Evolutionary conservation across 176 grass and related monocot genomes (phyloP).

Genomic region (Oryza officinalis): DNA sequence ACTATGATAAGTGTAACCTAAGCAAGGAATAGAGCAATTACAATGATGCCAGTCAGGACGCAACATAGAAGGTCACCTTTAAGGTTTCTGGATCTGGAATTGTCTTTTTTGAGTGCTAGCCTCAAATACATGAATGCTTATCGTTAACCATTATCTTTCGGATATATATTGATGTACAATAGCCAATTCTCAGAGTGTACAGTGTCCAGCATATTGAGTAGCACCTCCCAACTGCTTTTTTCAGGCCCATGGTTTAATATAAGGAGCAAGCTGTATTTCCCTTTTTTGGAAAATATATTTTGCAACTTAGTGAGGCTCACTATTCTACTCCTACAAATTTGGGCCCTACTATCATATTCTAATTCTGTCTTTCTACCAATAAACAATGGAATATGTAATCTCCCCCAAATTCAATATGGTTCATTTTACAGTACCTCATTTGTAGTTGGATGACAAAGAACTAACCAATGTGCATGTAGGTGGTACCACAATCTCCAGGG

Average conservation of each 20-base stretch:
- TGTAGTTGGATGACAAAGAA: constrained; percentile 71
- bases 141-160: background rate
- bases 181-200: background rate
- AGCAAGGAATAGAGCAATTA: constrained; percentile 5
- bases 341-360: background rate
- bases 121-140: background rate
- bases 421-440: constrained; percentile 53
- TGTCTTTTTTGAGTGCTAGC: background rate
- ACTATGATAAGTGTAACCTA: constrained; percentile 2
- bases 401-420: constrained; percentile 1
- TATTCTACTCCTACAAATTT: background rate
- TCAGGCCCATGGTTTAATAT: background rate
- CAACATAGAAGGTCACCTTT: background rate
- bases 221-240: background rate
- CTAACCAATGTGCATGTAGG: constrained; percentile 81
- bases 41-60: constrained; percentile 16
- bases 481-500: constrained; percentile 89
- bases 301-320: background rate
- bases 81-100: background rate
- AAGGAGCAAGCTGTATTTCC: background rate
- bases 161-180: too few relatives aligned
- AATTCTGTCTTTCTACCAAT: constrained; percentile 7
- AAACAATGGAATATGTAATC: background rate
- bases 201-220: background rate
- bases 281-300: background rate